Base-by-base conservation (phyloP, 73 alveolate species). In the Tetrahymena malaccensis region DNA sequence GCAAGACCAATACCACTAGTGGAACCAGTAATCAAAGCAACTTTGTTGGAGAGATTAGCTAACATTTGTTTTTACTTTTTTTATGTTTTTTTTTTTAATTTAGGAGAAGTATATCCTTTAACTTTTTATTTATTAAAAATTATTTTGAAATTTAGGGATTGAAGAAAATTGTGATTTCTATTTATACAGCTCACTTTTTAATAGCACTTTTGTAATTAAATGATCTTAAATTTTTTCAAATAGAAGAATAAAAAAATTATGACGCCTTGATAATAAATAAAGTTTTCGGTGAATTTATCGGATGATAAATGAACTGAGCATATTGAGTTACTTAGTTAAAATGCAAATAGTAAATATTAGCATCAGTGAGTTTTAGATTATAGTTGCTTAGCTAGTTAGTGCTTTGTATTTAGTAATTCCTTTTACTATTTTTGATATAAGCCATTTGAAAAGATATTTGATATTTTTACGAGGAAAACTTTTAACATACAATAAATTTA, bases 1-100 rank as follows among this genome's bases (percentile, higher is more conserved):
- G 95, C 96, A 43, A 94, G 93, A 19, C 97, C 97, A 22, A 95
- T 94, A 21, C 97, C 97, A 58, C 96, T 94, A 35, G 97, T 95
- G 55, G 97, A 93, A 93, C 97, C 97, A 33, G 97, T 95, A 58
- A 95, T 83, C 84, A 95, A 94, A 33, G 97, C 97, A 55, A 95
- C 97, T 95, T 95, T 95, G 22, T 94, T 94, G 44, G 94, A 94
- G 57, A 95, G 96, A 84, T 93, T 94, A 8, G 94, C 95, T 55
- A 94, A 93, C 97, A 94, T 95, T 35, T 38, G 34, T 19, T n/a
- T 25, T 25, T 43, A 35, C 40, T 43, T 55, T 93, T 93, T 43
- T 55, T 43, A 5, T 9, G 22, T 85, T 25, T 85, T 85, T 38
- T 37, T 85, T 85, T 35, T 38, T 85, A n/a, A 85, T 27, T 70